phyloP scores from a whole-genome alignment of 306 rosid genomes.

The Morella rubra region DNA sequence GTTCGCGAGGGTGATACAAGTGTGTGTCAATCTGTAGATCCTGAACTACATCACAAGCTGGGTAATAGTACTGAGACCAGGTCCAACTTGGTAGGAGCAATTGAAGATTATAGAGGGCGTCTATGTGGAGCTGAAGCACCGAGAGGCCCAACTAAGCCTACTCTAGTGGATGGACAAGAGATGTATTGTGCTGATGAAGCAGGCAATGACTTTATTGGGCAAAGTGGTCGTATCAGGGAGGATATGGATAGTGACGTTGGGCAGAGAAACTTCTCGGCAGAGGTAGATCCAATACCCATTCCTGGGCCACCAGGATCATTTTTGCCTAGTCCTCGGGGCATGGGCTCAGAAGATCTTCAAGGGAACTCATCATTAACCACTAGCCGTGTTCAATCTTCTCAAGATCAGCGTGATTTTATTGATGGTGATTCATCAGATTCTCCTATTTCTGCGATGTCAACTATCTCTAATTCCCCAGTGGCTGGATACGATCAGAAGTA shows the following conservation, averaged over 20 bases:
- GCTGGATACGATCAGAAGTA: slow-evolving; percentile 28
- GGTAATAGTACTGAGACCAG: slow-evolving; percentile 13
- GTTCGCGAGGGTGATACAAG: slow-evolving; percentile 24
- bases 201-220: slow-evolving; percentile 36
- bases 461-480: slow-evolving; percentile 44
- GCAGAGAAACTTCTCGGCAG: slow-evolving; percentile 34
- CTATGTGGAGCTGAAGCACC: slow-evolving; percentile 27
- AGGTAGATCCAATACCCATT: slow-evolving; percentile 56
- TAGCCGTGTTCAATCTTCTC: slow-evolving; percentile 52
- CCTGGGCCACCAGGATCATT: slow-evolving; percentile 74
- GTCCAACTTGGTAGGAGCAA: slow-evolving; percentile 24
- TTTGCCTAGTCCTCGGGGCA: slow-evolving; percentile 58
- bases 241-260: slow-evolving; percentile 40
- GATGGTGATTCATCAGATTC: slow-evolving; percentile 57
- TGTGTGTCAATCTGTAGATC: slow-evolving; percentile 29
- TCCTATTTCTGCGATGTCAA: slow-evolving; percentile 52
- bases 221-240: slow-evolving; percentile 24
- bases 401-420: slow-evolving; percentile 47
- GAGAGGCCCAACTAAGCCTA: slow-evolving; percentile 23
- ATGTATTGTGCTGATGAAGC: slow-evolving; percentile 37
- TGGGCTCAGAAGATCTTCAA: slow-evolving; percentile 53
- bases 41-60: slow-evolving; percentile 22
- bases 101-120: slow-evolving; percentile 25
- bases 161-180: slow-evolving; percentile 31
- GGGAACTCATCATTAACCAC: slow-evolving; percentile 60